These are phyloP conservation scores for Macadamia tetraphylla DNA, from an alignment of 164 flowering plant genomes.

Conservation along the genomic window DNA sequence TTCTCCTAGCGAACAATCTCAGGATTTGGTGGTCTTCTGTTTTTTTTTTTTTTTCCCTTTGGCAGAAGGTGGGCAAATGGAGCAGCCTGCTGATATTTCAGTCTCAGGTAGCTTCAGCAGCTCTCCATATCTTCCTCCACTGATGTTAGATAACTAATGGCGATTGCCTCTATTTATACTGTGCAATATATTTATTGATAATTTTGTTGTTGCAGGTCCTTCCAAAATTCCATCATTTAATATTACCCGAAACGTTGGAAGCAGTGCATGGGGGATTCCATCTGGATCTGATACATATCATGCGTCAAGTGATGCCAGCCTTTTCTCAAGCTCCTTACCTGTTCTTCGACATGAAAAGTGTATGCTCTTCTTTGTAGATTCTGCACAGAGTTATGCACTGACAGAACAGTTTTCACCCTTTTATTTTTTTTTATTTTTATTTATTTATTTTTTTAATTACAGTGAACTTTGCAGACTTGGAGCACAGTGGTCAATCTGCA, in stretches of 20 bases:
- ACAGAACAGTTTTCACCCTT: not conserved
- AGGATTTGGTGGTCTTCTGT: not conserved
- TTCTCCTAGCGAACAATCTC: not conserved
- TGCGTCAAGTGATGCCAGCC: slow-evolving; percentile 62
- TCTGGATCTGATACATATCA: slow-evolving; percentile 37
- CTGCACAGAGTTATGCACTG: not conserved
- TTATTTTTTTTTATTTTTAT: too few species aligned
- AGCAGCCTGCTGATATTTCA: slow-evolving; percentile 24
- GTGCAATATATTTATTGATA: not conserved
- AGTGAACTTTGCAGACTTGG: slow-evolving; percentile 51
- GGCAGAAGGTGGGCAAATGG: slow-evolving; percentile 30
- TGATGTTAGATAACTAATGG: not conserved
- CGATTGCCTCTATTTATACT: not conserved
- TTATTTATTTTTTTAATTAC: slow-evolving; percentile 20
- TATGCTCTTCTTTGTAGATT: slow-evolving; percentile 23
- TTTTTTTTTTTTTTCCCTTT: slow-evolving; percentile 1
- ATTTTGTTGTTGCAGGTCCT: slow-evolving; percentile 27
- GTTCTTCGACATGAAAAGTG: slow-evolving; percentile 82
- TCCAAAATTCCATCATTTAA: slow-evolving; percentile 20
- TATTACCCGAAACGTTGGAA: slow-evolving; percentile 30
- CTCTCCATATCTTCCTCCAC: not conserved
- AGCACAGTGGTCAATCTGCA: slow-evolving; percentile 24
- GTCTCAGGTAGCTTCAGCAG: slow-evolving; percentile 21
- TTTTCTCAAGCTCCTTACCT: slow-evolving; percentile 91
- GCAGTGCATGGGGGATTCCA: slow-evolving; percentile 40